Base-by-base conservation (phyloP, 345 rosid species). In the Acer campestre region DNA sequence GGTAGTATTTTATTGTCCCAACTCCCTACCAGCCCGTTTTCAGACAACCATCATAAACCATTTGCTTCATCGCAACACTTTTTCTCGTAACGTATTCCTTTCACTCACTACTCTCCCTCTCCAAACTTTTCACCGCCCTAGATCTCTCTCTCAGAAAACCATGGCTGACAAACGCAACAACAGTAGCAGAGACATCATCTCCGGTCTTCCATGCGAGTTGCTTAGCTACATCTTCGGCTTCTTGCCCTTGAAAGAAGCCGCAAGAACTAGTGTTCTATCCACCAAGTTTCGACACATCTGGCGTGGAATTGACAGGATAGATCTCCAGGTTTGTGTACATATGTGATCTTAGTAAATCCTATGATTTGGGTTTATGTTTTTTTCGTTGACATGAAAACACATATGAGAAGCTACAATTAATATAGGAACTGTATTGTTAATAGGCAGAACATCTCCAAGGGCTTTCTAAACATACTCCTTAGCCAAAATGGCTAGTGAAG, bases 191-290 rank as follows among this genome's bases (percentile, higher is more conserved):
- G 85, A 82, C 75, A 56, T 35, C 59, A 56, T 87, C 53, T 67
- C 65, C 3, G 20, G 1, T 31, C 67, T 88, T 8, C 13, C 81
- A 0, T 71, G 78, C 35, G 48, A 75, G 9, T 22, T 84, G 0
- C 61, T 86, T 2, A 0, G 68, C 18, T 1, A 38, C 14, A 88
- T 85, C 12, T 10, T 84, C 1, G 82, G 89, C 17, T 68, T 17
- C 40, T 61, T 85, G 29, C 73, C 89, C 1, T 89, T 91, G 61
- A 84, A 75, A 10, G 82, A 87, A 20, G 86, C 90, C 0, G 84
- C 77, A 5, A 77, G 80, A 38, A 86, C 89, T 1, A 75, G 75
- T 29, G 17, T 68, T 0, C 42, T 91, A 18, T 80, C 86, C 2
- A 74, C 29, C 38, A 73, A 44, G 4, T 91, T 87, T 87, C 75